phyloP scores from a whole-genome alignment of 2,329 filamentous ascomycete species.

The Phaeomoniella chlamydospora region DNA sequence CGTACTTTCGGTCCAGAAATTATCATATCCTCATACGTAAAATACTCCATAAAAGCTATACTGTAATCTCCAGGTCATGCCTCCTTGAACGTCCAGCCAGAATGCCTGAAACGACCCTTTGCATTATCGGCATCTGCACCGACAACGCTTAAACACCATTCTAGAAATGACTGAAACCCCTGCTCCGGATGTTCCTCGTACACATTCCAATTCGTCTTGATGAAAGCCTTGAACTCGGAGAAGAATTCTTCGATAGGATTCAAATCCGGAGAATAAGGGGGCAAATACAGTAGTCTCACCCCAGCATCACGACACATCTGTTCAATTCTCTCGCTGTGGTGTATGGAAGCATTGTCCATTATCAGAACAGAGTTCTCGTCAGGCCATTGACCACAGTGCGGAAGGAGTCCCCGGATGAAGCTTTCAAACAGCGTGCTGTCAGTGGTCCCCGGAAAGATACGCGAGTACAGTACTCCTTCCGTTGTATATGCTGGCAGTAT shows the following conservation, averaged over 20 bases:
- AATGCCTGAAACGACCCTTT: conserved; percentile 14
- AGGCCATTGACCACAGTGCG: conserved; percentile 13
- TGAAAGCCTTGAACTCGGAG: conserved; percentile 19
- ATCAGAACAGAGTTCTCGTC: conserved; percentile 18
- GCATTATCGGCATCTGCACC: conserved; percentile 12
- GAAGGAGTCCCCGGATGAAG: conserved; percentile 16
- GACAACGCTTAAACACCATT: conserved; percentile 15
- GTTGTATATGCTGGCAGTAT: conserved; percentile 18
- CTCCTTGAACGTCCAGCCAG: conserved; percentile 8
- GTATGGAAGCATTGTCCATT: conserved; percentile 18
- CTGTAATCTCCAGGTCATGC: conserved; percentile 3
- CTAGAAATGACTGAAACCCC: conserved; percentile 14
- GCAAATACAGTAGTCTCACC: conserved; percentile 18
- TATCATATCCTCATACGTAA: too few species aligned
- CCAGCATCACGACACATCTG: conserved; percentile 16
- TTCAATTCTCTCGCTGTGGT: conserved; percentile 14
- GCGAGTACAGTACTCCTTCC: conserved; percentile 15
- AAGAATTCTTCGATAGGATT: conserved; percentile 24
- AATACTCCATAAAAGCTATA: too few species aligned
- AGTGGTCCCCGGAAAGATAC: conserved; percentile 16
- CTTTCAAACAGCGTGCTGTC: conserved; percentile 16
- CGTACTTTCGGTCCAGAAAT: too few species aligned
- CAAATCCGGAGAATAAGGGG: conserved; percentile 21
- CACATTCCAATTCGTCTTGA: conserved; percentile 15
- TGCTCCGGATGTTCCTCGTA: conserved; percentile 9